Percentiles rank a stretch among this genome's conserved stretches.
Evolutionary conservation across 306 rosid species (phyloP).

Genomic region (Nissolia schottii): DNA sequence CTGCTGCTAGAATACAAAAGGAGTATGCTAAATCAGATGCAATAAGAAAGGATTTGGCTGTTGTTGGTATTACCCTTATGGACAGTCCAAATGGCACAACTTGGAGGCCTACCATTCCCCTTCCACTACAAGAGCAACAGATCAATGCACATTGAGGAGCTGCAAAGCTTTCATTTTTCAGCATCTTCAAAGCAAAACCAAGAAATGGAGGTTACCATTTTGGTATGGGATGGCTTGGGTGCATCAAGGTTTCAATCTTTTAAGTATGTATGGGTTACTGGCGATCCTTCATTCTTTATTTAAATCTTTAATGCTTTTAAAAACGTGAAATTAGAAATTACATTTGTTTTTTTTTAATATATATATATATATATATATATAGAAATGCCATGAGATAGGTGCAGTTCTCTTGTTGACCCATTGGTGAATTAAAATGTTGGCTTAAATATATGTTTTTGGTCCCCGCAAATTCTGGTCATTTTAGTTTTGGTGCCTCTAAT

Average conservation of each 20-base stretch:
- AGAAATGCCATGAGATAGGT: background rate
- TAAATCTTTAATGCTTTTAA: background rate
- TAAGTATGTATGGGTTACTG: background rate
- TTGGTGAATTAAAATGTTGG: background rate
- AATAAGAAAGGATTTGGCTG: conserved; percentile 70
- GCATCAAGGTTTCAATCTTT: background rate
- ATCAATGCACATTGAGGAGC: conserved; percentile 30
- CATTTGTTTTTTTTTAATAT: too few species aligned
- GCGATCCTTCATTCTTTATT: background rate
- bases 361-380: too few species aligned
- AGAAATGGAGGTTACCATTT: background rate
- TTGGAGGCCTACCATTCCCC: conserved; percentile 90
- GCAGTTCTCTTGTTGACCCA: background rate
- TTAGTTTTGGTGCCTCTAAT: too few species aligned
- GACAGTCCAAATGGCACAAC: conserved; percentile 84
- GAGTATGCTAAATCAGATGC: conserved; percentile 82
- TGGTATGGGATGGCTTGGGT: background rate
- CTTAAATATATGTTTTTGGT: background rate
- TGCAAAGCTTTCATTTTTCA: conserved; percentile 5
- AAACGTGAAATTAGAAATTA: background rate
- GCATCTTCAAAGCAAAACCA: background rate
- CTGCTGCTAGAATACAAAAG: conserved; percentile 63
- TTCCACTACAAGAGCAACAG: conserved; percentile 63
- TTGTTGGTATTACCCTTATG: conserved; percentile 78
- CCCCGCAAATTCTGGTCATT: too few species aligned